Conservation (phyloP, 73 alveolate species). For the Symbiodinium pilosum region DNA sequence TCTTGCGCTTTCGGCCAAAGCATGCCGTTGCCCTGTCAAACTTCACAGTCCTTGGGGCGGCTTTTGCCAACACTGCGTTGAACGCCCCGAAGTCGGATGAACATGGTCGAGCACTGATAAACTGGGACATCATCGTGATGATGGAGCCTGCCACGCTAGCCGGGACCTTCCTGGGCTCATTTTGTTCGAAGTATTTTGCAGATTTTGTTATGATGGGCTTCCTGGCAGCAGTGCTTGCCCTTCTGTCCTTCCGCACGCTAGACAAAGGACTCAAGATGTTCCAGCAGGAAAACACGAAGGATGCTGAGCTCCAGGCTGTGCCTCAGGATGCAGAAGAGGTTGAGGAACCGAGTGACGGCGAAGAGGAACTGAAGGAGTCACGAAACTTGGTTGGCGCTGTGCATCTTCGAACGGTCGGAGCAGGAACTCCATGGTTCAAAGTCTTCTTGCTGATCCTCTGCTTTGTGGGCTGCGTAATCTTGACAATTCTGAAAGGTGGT, state of each 20-base stretch:
- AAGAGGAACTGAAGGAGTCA: neutral
- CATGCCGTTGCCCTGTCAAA: conserved; percentile 91
- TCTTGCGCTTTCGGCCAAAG: conserved; percentile 65
- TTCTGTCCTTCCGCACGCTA: conserved; percentile 33
- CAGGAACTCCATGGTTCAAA: conserved; percentile 10
- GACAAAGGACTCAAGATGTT: too few species aligned
- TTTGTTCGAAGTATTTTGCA: conserved; percentile 49
- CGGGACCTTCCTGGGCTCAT: conserved; percentile 81
- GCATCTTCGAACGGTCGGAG: neutral
- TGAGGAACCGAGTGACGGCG: neutral
- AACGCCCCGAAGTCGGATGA: conserved; percentile 32
- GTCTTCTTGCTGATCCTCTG: conserved; percentile 28
- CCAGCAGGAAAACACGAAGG: too few species aligned
- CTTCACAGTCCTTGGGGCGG: conserved; percentile 81
- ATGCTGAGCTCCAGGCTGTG: conserved; percentile 8
- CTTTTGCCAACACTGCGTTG: conserved; percentile 66
- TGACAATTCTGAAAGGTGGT: conserved; percentile 59
- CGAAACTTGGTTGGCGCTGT: neutral
- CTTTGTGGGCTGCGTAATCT: conserved; percentile 35
- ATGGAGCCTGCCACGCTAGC: conserved; percentile 86
- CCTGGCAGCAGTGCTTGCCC: conserved; percentile 25
- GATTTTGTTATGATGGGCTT: conserved; percentile 51
- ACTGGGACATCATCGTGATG: conserved; percentile 94
- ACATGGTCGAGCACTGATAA: conserved; percentile 34
- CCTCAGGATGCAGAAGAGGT: neutral